Evolutionary conservation across 2,329 filamentous ascomycete species (phyloP).

Genomic region (Calonectria henricotiae): DNA sequence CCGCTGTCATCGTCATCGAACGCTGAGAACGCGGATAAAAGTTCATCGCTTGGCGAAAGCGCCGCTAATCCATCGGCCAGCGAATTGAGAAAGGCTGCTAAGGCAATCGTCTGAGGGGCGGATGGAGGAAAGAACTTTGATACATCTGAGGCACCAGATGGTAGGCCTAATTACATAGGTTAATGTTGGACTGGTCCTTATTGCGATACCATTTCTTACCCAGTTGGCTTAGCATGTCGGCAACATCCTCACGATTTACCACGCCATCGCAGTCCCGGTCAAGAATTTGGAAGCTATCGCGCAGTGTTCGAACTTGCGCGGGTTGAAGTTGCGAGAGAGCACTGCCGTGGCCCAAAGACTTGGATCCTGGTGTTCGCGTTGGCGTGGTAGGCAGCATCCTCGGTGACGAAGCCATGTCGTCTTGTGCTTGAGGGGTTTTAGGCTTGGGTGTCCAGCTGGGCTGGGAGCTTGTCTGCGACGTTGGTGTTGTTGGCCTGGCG

Average conservation of each 20-base stretch:
- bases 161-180: constrained; percentile 73
- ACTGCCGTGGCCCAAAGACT: constrained; percentile 64
- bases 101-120: constrained; percentile 80
- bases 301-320: constrained; percentile 86
- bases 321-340: constrained; percentile 83
- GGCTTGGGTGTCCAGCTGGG: constrained; percentile 61
- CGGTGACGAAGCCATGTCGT: constrained; percentile 46
- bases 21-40: constrained; percentile 91
- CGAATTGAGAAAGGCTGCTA: constrained; percentile 89
- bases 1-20: constrained; percentile 98
- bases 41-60: constrained; percentile 84
- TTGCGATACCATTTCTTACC: constrained; percentile 65
- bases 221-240: constrained; percentile 89
- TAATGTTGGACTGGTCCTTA: constrained; percentile 19
- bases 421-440: constrained; percentile 46
- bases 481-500: constrained; percentile 62
- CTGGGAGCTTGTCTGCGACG: constrained; percentile 52
- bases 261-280: constrained; percentile 90
- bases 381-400: constrained; percentile 54
- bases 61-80: constrained; percentile 82
- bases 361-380: constrained; percentile 55
- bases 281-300: constrained; percentile 94
- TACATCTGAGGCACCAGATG: constrained; percentile 80
- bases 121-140: constrained; percentile 86
- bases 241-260: constrained; percentile 87